Base-by-base conservation (phyloP, 2,329 filamentous ascomycete species). In the Aplosporella prunicola region DNA sequence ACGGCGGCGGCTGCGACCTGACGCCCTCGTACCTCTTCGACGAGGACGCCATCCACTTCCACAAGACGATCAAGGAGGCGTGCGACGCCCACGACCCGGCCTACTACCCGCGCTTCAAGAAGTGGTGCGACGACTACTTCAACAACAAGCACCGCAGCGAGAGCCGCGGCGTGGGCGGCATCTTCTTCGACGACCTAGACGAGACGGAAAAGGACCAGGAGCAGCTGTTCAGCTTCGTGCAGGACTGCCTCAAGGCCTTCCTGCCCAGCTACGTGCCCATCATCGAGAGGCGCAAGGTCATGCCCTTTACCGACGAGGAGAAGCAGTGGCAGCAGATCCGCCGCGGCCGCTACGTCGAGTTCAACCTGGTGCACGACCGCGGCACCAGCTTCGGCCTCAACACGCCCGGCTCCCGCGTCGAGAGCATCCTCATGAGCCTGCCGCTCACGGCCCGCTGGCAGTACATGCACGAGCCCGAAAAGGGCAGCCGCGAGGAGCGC, bases 111-210 rank as follows among this genome's bases (percentile, higher is more conserved):
- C 78, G 79, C 36, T 98, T 96, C 74, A 98, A 98, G 69, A 80
- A 82, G 56, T 98, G 91, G 91, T 98, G 91, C 60, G 91, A 98
- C 60, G 78, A 93, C 51, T 98, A 98, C 68, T 98, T 98, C 64
- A 80, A 74, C 67, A 83, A 95, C 62, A 89, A 88, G 58, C 91
- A 98, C 66, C 78, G 91, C 31, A 75, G 76, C 42, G 91, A 98
- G 66, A 71, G 77, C 31, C 81, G 91, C 32, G 91, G 91, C 40
- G 67, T 98, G 22, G 91, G 91, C 36, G 91, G 91, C 37, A 96
- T 98, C 61, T 98, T 98, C 74, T 98, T 98, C 55, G 91, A 98
- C 61, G 91, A 98, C 58, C 71, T 98, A 10, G 91, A 98, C 58
- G 82, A 83, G 51, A 74, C 76, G 1, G 82, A 89, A 51, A 85